A percentile compares a stretch with the other conserved stretches of the same genome.
These are phyloP conservation scores for Lachnellula subtilissima DNA, from an alignment of 2,329 filamentous ascomycete species.

Conservation along the genomic window DNA sequence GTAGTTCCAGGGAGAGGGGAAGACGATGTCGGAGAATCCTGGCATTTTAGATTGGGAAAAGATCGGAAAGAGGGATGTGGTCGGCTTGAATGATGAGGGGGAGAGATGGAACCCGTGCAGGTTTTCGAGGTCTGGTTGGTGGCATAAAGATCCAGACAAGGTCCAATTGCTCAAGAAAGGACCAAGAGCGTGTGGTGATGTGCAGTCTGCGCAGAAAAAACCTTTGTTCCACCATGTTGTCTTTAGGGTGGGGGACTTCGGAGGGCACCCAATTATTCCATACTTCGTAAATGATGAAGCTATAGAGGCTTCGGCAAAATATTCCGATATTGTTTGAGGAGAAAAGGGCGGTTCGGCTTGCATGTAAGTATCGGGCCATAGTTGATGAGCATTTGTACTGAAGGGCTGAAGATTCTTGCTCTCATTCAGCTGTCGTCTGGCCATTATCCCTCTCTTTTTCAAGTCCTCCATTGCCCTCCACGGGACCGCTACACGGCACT, in stretches of 20 bases:
- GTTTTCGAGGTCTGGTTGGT: constrained; percentile 44
- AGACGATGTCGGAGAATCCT: constrained; percentile 49
- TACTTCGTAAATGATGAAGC: constrained; percentile 24
- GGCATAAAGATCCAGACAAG: constrained; percentile 43
- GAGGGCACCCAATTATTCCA: constrained; percentile 38
- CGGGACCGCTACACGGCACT: constrained; percentile 42
- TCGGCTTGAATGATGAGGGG: constrained; percentile 39
- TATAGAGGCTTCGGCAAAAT: constrained; percentile 35
- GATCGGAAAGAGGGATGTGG: constrained; percentile 46
- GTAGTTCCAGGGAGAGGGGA: constrained; percentile 39
- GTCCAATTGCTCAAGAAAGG: constrained; percentile 18
- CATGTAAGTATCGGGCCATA: not conserved
- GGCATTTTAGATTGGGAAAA: constrained; percentile 52
- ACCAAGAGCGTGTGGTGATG: constrained; percentile 32
- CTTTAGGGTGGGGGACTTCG: constrained; percentile 40
- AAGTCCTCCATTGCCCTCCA: constrained; percentile 10
- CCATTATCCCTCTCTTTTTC: not conserved
- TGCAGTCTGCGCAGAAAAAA: constrained; percentile 32
- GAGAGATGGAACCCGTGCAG: constrained; percentile 49
- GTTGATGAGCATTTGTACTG: not conserved
- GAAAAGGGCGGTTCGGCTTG: not conserved
- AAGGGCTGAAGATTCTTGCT: constrained; percentile 5
- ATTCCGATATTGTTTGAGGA: constrained; percentile 20
- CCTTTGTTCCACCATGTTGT: constrained; percentile 38
- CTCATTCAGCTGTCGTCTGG: constrained; percentile 5